Evolutionary conservation across 192 early-diverging fungal genomes (phyloP).

Genomic region (Coemansia sp.): DNA sequence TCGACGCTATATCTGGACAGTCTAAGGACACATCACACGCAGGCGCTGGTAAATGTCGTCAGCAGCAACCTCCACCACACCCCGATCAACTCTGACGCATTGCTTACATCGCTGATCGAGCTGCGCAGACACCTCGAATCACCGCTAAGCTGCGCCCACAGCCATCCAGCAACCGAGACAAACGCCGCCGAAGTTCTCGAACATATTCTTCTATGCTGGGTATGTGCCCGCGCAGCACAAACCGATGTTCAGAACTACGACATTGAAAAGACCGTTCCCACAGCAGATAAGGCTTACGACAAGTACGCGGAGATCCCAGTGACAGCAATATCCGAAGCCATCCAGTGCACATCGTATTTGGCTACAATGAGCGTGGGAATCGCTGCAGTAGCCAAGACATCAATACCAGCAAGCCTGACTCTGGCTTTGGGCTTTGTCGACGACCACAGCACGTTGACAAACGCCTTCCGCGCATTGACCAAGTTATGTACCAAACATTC

Average conservation of each 20-base stretch:
- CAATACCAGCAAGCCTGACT: slow-evolving; percentile 35
- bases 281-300: slow-evolving; percentile 20
- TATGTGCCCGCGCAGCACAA: slow-evolving; percentile 37
- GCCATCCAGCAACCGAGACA: slow-evolving; percentile 38
- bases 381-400: slow-evolving; percentile 31
- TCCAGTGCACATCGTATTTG: slow-evolving; percentile 34
- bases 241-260: slow-evolving; percentile 36
- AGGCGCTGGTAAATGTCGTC: slow-evolving; percentile 37
- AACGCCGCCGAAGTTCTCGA: slow-evolving; percentile 34
- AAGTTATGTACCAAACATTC: slow-evolving; percentile 48
- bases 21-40: slow-evolving; percentile 35
- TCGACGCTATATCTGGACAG: slow-evolving; percentile 31
- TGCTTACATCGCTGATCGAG: slow-evolving; percentile 19
- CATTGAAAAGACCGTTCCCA: slow-evolving; percentile 5
- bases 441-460: slow-evolving; percentile 5
- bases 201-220: slow-evolving; percentile 46
- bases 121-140: slow-evolving; percentile 44
- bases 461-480: slow-evolving; percentile 26
- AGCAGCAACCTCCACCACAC: slow-evolving; percentile 26
- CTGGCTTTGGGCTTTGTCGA: slow-evolving; percentile 22
- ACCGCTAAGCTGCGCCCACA: slow-evolving; percentile 19
- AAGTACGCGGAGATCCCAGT: slow-evolving; percentile 30
- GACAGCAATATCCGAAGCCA: slow-evolving; percentile 13
- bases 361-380: slow-evolving; percentile 34
- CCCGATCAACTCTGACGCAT: slow-evolving; percentile 11